A percentile compares a stretch with the other conserved stretches of the same genome.
These are phyloP conservation scores for Penicillium herquei DNA, from an alignment of 495 filamentous ascomycete species.

Conservation along the genomic window DNA sequence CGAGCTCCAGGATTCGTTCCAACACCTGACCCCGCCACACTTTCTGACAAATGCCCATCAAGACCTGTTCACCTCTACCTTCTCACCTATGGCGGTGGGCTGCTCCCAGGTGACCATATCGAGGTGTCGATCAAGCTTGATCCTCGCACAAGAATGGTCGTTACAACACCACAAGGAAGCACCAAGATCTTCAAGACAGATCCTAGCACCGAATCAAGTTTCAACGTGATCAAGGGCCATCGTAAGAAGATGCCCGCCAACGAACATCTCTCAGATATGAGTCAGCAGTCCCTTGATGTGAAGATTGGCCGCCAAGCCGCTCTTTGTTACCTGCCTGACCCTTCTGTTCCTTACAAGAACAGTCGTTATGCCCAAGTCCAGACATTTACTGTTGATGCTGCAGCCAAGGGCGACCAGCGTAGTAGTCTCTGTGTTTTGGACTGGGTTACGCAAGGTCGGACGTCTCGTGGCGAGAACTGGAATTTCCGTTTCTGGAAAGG, in stretches of 20 bases:
- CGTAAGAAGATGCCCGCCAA: constrained; percentile 26
- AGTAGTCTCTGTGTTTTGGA: constrained; percentile 77
- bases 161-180: constrained; percentile 86
- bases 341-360: constrained; percentile 79
- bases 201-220: constrained; percentile 27
- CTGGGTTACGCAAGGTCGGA: constrained; percentile 89
- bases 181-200: constrained; percentile 92
- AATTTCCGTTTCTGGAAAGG: constrained; percentile 72
- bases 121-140: constrained; percentile 67
- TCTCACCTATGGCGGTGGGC: constrained; percentile 91
- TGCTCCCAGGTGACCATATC: constrained; percentile 82
- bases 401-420: constrained; percentile 38
- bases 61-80: constrained; percentile 70
- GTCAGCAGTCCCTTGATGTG: constrained; percentile 68
- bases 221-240: constrained; percentile 30
- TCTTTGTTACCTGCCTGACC: constrained; percentile 91
- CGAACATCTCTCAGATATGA: constrained; percentile 45
- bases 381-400: constrained; percentile 63
- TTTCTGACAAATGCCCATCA: constrained; percentile 27
- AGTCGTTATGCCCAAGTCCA: constrained; percentile 83
- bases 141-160: constrained; percentile 63
- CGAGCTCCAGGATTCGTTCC: constrained; percentile 47
- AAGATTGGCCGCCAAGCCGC: constrained; percentile 59
- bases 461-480: constrained; percentile 88
- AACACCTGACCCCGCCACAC: constrained; percentile 22